Conservation (phyloP, 148 eudicot genomes). For the Fagopyrum tataricum region DNA sequence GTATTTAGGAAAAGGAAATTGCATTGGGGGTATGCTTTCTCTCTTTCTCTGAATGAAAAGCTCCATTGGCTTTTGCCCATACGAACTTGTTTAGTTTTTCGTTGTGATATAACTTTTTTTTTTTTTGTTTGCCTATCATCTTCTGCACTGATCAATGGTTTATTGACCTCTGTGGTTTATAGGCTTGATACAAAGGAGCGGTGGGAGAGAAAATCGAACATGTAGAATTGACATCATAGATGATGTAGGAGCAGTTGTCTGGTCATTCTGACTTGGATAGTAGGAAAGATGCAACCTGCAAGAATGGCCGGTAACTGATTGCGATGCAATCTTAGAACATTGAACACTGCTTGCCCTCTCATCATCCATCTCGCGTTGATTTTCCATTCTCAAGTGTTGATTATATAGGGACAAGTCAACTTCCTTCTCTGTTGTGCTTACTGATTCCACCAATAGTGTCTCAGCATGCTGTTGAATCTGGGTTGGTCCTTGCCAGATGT, state of each 20-base stretch:
- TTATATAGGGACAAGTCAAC: too few species aligned
- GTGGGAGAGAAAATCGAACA: conserved; percentile 14
- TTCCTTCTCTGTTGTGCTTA: too few species aligned
- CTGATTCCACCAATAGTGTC: too few species aligned
- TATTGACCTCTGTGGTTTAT: not conserved
- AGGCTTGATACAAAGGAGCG: conserved; percentile 13
- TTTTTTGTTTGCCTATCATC: not conserved
- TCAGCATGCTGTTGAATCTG: too few species aligned
- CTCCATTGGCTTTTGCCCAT: not conserved
- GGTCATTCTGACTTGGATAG: not conserved
- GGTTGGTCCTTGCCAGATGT: too few species aligned
- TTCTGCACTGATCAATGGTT: not conserved
- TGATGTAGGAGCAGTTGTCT: not conserved
- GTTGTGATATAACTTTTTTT: not conserved
- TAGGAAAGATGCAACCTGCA: not conserved
- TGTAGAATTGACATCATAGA: not conserved
- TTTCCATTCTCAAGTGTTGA: too few species aligned
- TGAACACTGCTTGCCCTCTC: not conserved
- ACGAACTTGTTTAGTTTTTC: not conserved
- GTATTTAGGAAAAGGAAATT: conserved; percentile 12
- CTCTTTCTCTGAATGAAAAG: not conserved
- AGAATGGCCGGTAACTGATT: not conserved
- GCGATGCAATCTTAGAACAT: not conserved
- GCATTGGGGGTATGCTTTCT: conserved; percentile 13
- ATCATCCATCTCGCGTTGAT: too few species aligned